A percentile compares a stretch with the other conserved stretches of the same genome.
phyloP scores from a whole-genome alignment of 2,329 filamentous ascomycete species.

The Bipolaris gigantea region DNA sequence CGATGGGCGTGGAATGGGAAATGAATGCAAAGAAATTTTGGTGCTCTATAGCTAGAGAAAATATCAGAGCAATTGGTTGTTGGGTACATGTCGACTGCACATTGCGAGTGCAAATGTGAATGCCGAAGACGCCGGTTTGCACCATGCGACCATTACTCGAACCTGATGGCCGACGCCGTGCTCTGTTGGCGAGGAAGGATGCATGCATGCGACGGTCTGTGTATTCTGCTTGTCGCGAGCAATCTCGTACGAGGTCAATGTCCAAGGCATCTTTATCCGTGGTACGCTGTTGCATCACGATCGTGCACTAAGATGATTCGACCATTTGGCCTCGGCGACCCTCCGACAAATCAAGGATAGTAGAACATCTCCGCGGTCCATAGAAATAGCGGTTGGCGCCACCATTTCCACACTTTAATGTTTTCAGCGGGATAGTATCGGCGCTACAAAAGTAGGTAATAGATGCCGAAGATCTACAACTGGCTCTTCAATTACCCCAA shows the following conservation, averaged over 20 bases:
- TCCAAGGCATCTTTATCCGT: not conserved
- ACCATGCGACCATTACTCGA: not conserved
- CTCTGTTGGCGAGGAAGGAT: not conserved
- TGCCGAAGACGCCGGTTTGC: not conserved
- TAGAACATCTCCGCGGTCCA: not conserved
- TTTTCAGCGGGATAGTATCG: constrained; percentile 1
- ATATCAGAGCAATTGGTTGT: not conserved
- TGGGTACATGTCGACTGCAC: not conserved
- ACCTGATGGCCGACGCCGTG: not conserved
- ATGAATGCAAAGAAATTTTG: not conserved
- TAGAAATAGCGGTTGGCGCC: not conserved
- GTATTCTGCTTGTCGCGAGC: not conserved
- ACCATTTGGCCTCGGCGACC: not conserved
- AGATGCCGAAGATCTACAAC: not conserved
- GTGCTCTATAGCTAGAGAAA: not conserved
- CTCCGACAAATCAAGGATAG: not conserved
- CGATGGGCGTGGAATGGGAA: not conserved
- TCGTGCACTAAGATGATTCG: not conserved
- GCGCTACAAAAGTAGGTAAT: not conserved
- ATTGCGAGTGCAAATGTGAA: not conserved
- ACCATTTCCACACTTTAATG: not conserved
- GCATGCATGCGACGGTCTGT: constrained; percentile 2
- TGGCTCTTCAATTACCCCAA: not conserved
- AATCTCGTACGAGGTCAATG: not conserved
- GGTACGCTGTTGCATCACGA: not conserved